Evolutionary conservation across 192 early-diverging fungal species (phyloP).

Genomic region (Mortierella claussenii): DNA sequence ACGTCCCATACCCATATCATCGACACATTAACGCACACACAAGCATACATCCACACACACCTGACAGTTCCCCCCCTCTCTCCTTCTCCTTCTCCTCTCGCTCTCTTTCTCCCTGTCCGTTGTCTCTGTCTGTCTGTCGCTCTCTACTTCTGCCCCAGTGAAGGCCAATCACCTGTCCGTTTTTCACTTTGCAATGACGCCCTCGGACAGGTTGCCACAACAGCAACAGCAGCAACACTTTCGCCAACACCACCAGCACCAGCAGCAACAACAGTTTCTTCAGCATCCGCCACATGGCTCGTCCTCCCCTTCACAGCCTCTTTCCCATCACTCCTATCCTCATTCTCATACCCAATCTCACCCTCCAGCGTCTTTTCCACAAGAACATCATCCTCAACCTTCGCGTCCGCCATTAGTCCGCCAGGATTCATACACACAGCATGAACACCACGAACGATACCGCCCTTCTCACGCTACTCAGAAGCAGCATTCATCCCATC

Average conservation of each 20-base stretch:
- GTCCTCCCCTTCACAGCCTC: neutral
- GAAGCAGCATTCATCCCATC: no score
- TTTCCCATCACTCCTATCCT: neutral
- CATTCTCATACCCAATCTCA: neutral
- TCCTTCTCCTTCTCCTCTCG: neutral
- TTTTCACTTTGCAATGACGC: neutral
- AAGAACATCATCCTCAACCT: neutral
- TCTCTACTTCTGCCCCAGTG: neutral
- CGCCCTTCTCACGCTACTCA: no score
- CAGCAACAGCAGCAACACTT: neutral
- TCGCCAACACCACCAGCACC: neutral
- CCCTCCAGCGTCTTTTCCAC: neutral
- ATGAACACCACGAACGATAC: neutral
- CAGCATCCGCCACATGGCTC: no score
- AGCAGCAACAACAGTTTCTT: neutral
- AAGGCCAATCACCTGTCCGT: neutral
- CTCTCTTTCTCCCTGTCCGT: neutral
- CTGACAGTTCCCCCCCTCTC: neutral
- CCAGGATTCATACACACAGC: neutral
- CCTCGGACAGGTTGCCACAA: slow-evolving; percentile 5
- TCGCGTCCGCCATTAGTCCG: neutral
- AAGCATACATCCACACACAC: neutral
- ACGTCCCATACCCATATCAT: no score
- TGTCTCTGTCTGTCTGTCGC: neutral
- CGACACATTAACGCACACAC: neutral